Conservation (phyloP, 768 basidiomycete genomes). For the Hebeloma cylindrosporum region DNA sequence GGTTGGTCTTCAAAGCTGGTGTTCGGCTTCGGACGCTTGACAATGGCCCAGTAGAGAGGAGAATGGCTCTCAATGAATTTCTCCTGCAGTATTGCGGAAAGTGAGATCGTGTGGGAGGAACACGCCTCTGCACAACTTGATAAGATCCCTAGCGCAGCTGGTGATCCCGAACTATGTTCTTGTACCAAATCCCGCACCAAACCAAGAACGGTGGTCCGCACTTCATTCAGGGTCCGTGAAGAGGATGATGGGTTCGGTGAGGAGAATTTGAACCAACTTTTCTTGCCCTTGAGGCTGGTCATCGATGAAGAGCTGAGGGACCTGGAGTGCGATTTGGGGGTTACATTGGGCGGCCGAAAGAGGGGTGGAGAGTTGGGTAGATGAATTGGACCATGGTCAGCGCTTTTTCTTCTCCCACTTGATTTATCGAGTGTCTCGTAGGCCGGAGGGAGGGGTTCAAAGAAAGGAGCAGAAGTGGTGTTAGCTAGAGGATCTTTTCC, state of each 20-base stretch:
- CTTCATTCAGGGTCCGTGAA: constrained; percentile 41
- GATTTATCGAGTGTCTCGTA: too few relatives aligned
- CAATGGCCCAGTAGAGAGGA: constrained; percentile 72
- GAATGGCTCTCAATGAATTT: constrained; percentile 65
- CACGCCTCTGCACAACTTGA: constrained; percentile 67
- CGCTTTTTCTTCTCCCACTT: too few relatives aligned
- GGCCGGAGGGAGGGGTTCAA: too few relatives aligned
- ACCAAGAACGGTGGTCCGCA: constrained; percentile 49
- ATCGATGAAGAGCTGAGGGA: constrained; percentile 19
- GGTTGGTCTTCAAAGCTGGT: background rate
- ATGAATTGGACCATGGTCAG: too few relatives aligned
- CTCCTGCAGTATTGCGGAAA: constrained; percentile 63
- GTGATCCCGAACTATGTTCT: constrained; percentile 29
- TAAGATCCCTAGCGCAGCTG: constrained; percentile 47
- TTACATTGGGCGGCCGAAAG: too few relatives aligned
- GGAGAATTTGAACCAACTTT: constrained; percentile 35
- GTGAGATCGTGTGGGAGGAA: constrained; percentile 43
- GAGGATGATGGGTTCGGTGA: constrained; percentile 24
- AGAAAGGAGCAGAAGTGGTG: too few relatives aligned
- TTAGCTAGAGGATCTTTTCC: too few relatives aligned
- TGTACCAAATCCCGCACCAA: constrained; percentile 58
- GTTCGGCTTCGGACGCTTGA: constrained; percentile 47
- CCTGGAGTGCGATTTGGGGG: constrained; percentile 13
- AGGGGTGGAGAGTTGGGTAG: too few relatives aligned
- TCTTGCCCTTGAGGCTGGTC: constrained; percentile 23